These are phyloP conservation scores for Dillenia turbinata DNA, from an alignment of 164 flowering plant species.

Conservation along the genomic window DNA sequence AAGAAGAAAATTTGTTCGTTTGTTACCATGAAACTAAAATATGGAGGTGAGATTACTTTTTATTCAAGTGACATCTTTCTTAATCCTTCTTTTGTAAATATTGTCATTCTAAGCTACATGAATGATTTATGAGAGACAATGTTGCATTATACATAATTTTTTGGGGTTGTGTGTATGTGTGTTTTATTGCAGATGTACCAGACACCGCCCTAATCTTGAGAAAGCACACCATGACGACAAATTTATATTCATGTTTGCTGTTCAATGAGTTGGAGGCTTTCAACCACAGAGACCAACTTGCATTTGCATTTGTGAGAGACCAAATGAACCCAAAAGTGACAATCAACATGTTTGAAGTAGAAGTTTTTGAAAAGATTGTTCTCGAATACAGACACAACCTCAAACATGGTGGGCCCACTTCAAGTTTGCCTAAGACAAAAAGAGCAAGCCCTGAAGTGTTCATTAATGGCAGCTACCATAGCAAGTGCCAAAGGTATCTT, in stretches of 20 bases:
- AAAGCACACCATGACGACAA: conserved; percentile 58
- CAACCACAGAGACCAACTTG: conserved; percentile 89
- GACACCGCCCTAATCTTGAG: conserved; percentile 85
- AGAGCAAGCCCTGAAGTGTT: conserved; percentile 22
- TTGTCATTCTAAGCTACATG: too few relatives aligned
- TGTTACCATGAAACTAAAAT: too few relatives aligned
- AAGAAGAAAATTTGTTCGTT: too few relatives aligned
- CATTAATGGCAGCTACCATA: conserved; percentile 17
- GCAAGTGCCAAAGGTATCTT: conserved; percentile 46
- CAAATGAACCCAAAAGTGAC: conserved; percentile 62
- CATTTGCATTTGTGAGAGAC: conserved; percentile 88
- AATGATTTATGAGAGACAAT: too few relatives aligned
- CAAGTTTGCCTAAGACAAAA: conserved; percentile 14
- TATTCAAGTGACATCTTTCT: too few relatives aligned
- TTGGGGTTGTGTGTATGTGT: neutral
- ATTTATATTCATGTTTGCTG: conserved; percentile 80
- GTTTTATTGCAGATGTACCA: conserved; percentile 71
- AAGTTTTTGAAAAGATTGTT: conserved; percentile 77
- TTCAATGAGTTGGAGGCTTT: conserved; percentile 92
- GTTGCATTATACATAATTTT: neutral
- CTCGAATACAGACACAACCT: conserved; percentile 83
- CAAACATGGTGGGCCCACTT: conserved; percentile 19
- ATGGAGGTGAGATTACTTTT: too few relatives aligned
- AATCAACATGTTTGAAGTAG: conserved; percentile 81
- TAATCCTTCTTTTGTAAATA: too few relatives aligned